phyloP scores from a whole-genome alignment of 2,329 filamentous ascomycete genomes.

The Colletotrichum sp. region DNA sequence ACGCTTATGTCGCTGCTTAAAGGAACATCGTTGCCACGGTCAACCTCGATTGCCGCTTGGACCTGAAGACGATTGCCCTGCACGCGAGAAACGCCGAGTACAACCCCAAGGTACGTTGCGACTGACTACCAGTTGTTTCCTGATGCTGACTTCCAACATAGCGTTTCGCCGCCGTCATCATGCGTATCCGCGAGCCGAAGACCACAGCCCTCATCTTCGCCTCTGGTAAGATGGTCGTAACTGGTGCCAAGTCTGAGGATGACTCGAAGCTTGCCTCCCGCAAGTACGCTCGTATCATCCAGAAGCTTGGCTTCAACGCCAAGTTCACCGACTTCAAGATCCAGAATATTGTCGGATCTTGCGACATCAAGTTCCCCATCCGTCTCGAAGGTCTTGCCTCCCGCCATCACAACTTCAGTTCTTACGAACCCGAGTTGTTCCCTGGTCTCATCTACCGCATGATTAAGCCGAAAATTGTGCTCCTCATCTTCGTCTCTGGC shows the following conservation, averaged over 20 bases:
- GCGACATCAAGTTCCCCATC: slow-evolving; percentile 99
- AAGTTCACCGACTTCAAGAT: slow-evolving; percentile 99
- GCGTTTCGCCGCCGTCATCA: slow-evolving; percentile 99
- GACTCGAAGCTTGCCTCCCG: slow-evolving; percentile 95
- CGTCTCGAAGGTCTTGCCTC: slow-evolving; percentile 94
- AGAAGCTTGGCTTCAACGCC: slow-evolving; percentile 99
- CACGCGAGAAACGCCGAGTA: slow-evolving; percentile 99
- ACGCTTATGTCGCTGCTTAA: slow-evolving; percentile 61
- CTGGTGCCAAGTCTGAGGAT: slow-evolving; percentile 96
- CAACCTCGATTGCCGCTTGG: slow-evolving; percentile 95
- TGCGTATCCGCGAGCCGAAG: slow-evolving; percentile 99
- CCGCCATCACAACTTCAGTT: slow-evolving; percentile 99
- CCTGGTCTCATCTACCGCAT: slow-evolving; percentile 99
- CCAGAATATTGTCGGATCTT: slow-evolving; percentile 98
- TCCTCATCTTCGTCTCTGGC: slow-evolving; percentile 96
- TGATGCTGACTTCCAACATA: slow-evolving; percentile 46
- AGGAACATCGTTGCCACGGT: slow-evolving; percentile 99
- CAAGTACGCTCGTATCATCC: slow-evolving; percentile 98
- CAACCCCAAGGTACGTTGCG: slow-evolving; percentile 84
- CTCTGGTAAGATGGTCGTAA: slow-evolving; percentile 99
- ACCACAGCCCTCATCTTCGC: slow-evolving; percentile 98
- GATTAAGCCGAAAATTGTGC: slow-evolving; percentile 99
- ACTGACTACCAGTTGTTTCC: background rate
- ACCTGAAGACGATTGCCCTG: slow-evolving; percentile 98
- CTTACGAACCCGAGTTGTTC: slow-evolving; percentile 98